Evolutionary conservation across 2,329 filamentous ascomycete genomes (phyloP).

Genomic region (Fusarium paranaense): DNA sequence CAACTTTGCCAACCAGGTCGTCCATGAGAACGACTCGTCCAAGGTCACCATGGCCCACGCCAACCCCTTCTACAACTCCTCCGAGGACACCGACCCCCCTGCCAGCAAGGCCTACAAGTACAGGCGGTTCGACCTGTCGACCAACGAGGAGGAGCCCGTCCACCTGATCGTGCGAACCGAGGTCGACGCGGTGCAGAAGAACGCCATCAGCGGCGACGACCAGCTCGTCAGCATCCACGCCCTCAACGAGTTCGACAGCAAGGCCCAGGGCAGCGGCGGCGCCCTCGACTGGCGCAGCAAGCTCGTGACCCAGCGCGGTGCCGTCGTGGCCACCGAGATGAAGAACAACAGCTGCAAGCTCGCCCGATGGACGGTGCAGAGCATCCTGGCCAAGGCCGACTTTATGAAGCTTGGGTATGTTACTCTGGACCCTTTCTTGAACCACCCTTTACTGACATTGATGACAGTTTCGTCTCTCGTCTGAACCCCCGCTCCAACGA

Average conservation of each 20-base stretch:
- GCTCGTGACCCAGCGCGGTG: conserved; percentile 93
- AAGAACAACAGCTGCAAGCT: conserved; percentile 99
- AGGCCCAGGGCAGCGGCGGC: conserved; percentile 93
- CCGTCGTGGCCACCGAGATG: conserved; percentile 98
- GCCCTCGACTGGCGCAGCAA: conserved; percentile 98
- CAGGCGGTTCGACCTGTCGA: conserved; percentile 93
- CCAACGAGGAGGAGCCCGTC: conserved; percentile 93
- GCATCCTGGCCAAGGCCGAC: conserved; percentile 96
- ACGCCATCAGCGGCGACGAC: conserved; percentile 90
- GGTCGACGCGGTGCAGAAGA: conserved; percentile 95
- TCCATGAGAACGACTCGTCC: conserved; percentile 80
- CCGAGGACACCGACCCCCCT: conserved; percentile 91
- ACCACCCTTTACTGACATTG: conserved; percentile 19
- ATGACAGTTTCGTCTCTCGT: conserved; percentile 88
- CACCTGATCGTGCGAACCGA: conserved; percentile 95
- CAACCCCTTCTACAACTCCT: conserved; percentile 97
- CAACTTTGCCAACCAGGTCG: conserved; percentile 97
- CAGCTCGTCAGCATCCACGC: conserved; percentile 94
- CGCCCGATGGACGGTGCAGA: conserved; percentile 96
- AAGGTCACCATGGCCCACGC: conserved; percentile 88
- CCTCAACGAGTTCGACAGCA: conserved; percentile 98
- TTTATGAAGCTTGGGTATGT: conserved; percentile 96
- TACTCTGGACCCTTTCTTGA: too few species aligned
- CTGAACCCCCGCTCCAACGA: conserved; percentile 92
- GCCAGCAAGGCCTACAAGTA: conserved; percentile 99